Conservation (phyloP, 768 basidiomycete species). For the Heimioporus sp. region DNA sequence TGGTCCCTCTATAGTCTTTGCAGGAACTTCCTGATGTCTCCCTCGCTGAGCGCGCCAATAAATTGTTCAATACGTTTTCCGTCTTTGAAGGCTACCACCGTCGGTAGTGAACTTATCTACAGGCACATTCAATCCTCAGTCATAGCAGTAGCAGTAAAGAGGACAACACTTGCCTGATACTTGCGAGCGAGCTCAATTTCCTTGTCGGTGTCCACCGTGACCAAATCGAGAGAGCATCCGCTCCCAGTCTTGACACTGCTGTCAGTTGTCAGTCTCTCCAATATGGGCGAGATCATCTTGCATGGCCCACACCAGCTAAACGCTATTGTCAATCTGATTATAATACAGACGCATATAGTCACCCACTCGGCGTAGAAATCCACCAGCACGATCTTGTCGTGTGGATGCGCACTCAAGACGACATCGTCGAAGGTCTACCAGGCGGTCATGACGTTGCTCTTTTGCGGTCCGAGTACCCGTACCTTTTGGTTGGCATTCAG, state of each 20-base stretch:
- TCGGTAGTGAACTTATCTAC: slow-evolving; percentile 75
- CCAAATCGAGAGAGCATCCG: slow-evolving; percentile 62
- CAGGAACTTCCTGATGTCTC: slow-evolving; percentile 45
- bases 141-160: too few species aligned
- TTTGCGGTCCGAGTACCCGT: not conserved
- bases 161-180: slow-evolving; percentile 39
- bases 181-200: slow-evolving; percentile 49
- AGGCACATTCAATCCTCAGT: not conserved
- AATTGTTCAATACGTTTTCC: slow-evolving; percentile 61
- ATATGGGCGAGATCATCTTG: slow-evolving; percentile 65
- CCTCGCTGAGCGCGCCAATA: slow-evolving; percentile 53
- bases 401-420: slow-evolving; percentile 30
- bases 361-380: slow-evolving; percentile 82
- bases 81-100: slow-evolving; percentile 73
- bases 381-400: slow-evolving; percentile 60
- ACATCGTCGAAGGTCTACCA: slow-evolving; percentile 37
- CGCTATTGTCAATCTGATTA: not conserved
- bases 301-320: slow-evolving; percentile 80
- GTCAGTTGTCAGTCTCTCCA: slow-evolving; percentile 54
- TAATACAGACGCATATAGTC: not conserved
- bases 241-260: slow-evolving; percentile 45
- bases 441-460: not conserved
- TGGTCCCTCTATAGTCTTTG: slow-evolving; percentile 30
- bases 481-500: slow-evolving; percentile 47
- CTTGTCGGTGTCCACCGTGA: slow-evolving; percentile 65